These are phyloP conservation scores for Jaapia argillacea DNA, from an alignment of 768 basidiomycete species.

Conservation along the genomic window DNA sequence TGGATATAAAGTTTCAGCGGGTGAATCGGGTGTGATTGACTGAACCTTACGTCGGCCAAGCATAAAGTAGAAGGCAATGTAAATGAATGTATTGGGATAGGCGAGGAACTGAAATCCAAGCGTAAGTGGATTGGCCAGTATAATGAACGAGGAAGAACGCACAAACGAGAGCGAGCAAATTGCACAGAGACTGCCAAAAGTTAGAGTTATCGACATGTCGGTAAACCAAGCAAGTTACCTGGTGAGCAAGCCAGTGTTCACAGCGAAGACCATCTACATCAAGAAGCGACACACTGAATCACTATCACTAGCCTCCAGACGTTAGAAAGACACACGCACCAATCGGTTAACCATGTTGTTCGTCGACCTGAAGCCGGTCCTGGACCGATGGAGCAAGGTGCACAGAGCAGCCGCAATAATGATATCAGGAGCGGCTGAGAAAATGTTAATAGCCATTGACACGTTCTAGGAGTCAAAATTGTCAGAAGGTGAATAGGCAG, in stretches of 20 bases:
- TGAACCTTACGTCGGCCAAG: no score
- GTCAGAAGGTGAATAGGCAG: not conserved
- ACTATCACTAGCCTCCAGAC: slow-evolving; percentile 13
- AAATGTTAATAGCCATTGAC: slow-evolving; percentile 45
- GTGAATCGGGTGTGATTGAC: slow-evolving; percentile 7
- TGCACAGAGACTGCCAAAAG: not conserved
- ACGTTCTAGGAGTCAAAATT: slow-evolving; percentile 27
- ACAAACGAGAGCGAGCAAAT: no score
- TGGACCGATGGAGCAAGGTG: slow-evolving; percentile 36
- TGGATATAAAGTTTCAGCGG: slow-evolving; percentile 25
- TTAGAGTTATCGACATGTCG: no score
- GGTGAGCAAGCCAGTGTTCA: slow-evolving; percentile 32
- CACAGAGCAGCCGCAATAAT: slow-evolving; percentile 40
- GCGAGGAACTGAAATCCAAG: slow-evolving; percentile 34
- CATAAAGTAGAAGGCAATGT: slow-evolving; percentile 52
- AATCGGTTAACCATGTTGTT: slow-evolving; percentile 8
- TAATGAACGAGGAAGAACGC: not conserved
- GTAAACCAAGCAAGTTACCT: no score
- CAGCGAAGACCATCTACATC: slow-evolving; percentile 27
- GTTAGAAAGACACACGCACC: not conserved
- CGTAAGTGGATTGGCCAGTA: no score
- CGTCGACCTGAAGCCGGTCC: slow-evolving; percentile 43
- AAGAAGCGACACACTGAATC: no score
- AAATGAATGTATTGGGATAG: slow-evolving; percentile 40
- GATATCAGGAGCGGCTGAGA: slow-evolving; percentile 39